Conservation (phyloP, 257 asterid genomes). For the Solanum chiquidenum region DNA sequence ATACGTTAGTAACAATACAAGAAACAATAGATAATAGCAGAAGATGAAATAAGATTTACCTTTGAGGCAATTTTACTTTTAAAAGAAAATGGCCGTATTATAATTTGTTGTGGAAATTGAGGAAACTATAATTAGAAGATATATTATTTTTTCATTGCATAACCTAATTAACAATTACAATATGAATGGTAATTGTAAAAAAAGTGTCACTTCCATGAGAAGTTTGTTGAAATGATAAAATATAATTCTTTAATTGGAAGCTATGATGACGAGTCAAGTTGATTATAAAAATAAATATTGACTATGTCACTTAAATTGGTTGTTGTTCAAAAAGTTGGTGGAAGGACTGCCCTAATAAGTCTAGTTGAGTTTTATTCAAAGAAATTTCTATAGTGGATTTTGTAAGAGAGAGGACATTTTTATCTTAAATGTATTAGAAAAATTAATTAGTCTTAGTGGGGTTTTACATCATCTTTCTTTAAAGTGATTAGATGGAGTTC, state of each 20-base stretch:
- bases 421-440: background rate
- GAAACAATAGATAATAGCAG: background rate
- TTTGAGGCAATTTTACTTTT: background rate
- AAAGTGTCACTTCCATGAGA: background rate
- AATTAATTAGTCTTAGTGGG: background rate
- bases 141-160: background rate
- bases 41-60: background rate
- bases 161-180: background rate
- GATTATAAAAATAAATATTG: background rate
- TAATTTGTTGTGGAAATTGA: background rate
- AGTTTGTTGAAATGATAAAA: background rate
- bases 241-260: background rate
- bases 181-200: background rate
- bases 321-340: background rate
- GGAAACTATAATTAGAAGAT: background rate
- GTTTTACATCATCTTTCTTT: background rate
- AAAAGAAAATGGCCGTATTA: background rate
- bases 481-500: background rate
- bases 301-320: background rate
- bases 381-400: background rate
- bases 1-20: too few relatives aligned
- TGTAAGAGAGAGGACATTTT: background rate
- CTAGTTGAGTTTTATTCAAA: background rate
- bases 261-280: background rate
- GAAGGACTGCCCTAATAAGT: background rate